phyloP scores from a whole-genome alignment of 371 early-diverging fungal species.

The Aphelidium insulamus region DNA sequence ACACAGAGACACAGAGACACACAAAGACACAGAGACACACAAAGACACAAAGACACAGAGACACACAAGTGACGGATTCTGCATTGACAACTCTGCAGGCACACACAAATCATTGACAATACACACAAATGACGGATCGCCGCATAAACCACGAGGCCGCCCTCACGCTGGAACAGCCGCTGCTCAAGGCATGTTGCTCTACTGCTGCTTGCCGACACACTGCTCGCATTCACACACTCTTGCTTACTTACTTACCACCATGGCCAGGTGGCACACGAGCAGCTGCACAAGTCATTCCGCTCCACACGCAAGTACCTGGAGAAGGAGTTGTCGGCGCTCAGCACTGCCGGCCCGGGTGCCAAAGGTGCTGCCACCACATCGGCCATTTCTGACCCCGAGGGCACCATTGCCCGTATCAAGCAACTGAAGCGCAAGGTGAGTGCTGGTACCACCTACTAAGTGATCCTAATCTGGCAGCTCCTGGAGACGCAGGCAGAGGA shows the following conservation, averaged over 20 bases:
- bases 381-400: no score
- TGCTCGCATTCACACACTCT: not conserved
- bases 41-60: no score
- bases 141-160: conserved; percentile 51
- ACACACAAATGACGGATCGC: no score
- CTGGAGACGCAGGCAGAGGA: conserved; percentile 58
- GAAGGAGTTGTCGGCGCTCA: conserved; percentile 35
- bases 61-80: no score
- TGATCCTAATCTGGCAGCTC: no score
- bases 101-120: no score
- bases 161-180: conserved; percentile 62
- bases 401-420: conserved; percentile 32
- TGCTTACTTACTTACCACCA: conserved; percentile 1
- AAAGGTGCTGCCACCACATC: conserved; percentile 19
- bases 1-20: no score
- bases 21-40: no score
- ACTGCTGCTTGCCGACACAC: not conserved
- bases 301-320: conserved; percentile 56
- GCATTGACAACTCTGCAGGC: no score
- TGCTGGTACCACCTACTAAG: not conserved
- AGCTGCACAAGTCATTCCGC: conserved; percentile 54
- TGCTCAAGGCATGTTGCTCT: conserved; percentile 39
- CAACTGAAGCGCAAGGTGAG: conserved; percentile 48
- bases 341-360: conserved; percentile 22
- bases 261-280: conserved; percentile 66